Percentiles rank a stretch among this genome's conserved stretches.
These are phyloP conservation scores for Symbiotaphrina buchneri DNA, from an alignment of 495 filamentous ascomycete genomes.

Conservation along the genomic window DNA sequence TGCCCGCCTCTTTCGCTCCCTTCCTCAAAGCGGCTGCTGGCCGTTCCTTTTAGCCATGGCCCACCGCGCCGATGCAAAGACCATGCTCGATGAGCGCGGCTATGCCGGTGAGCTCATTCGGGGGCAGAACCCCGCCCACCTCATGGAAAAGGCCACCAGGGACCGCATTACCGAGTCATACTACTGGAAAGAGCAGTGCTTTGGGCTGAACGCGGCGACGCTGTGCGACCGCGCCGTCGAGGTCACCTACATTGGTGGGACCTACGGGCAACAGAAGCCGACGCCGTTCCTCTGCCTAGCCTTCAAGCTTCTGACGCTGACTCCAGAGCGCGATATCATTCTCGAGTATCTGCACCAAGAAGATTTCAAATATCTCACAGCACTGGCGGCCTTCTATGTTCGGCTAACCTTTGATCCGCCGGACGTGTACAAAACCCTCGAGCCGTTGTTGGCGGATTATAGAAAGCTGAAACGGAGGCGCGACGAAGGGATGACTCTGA, in stretches of 20 bases:
- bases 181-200: conserved; percentile 98
- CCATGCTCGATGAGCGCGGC: conserved; percentile 60
- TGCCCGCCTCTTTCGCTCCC: conserved; percentile 1
- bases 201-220: conserved; percentile 78
- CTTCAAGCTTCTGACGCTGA: conserved; percentile 84
- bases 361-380: conserved; percentile 75
- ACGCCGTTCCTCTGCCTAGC: conserved; percentile 85
- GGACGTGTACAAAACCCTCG: conserved; percentile 57
- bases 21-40: conserved; percentile 1
- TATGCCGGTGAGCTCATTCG: conserved; percentile 44
- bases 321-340: conserved; percentile 58
- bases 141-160: conserved; percentile 80
- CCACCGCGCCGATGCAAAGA: conserved; percentile 52
- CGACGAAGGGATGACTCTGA: conserved; percentile 46
- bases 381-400: conserved; percentile 77
- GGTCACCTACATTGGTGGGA: conserved; percentile 65
- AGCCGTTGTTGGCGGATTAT: conserved; percentile 64
- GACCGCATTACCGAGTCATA: conserved; percentile 87
- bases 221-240: conserved; percentile 78
- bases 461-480: conserved; percentile 61
- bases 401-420: conserved; percentile 69
- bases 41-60: conserved; percentile 1
- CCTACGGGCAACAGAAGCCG: conserved; percentile 56
- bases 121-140: conserved; percentile 69
- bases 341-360: conserved; percentile 56